A percentile compares a stretch with the other conserved stretches of the same genome.
Conservation (phyloP, 768 basidiomycete species). For the Pisolithus sp. region DNA sequence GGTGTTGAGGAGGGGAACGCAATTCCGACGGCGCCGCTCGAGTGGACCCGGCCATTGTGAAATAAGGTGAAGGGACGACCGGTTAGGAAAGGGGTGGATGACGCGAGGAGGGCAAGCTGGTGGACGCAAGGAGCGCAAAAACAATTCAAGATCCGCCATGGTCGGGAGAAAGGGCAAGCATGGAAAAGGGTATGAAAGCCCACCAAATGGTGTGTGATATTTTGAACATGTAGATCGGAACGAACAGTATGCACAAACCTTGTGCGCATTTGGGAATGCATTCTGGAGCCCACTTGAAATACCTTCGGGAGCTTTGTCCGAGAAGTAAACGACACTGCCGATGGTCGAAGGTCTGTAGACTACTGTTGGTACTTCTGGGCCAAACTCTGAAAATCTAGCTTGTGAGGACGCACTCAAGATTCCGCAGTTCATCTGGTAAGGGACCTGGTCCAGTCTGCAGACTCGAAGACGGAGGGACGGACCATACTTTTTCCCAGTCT, state of each 20-base stretch:
- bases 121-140: neutral
- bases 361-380: neutral
- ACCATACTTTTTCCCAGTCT: conserved; percentile 52
- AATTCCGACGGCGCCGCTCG: conserved; percentile 66
- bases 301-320: conserved; percentile 54
- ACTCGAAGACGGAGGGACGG: neutral
- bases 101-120: conserved; percentile 61
- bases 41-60: conserved; percentile 45
- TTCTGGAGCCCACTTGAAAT: conserved; percentile 37
- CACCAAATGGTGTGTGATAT: neutral
- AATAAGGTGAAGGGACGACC: conserved; percentile 70
- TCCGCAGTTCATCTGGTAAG: conserved; percentile 36
- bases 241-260: conserved; percentile 33
- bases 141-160: neutral
- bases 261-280: conserved; percentile 38
- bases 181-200: neutral
- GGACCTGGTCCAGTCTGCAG: neutral
- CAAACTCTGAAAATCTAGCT: neutral
- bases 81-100: conserved; percentile 76
- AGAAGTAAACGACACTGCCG: conserved; percentile 42
- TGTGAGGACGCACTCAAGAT: conserved; percentile 20
- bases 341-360: conserved; percentile 12
- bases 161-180: neutral
- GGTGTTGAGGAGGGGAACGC: conserved; percentile 31
- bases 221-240: neutral